These are phyloP conservation scores for Phytopythium kandeliae DNA, from an alignment of 352 stramenopile genomes.

Conservation along the genomic window DNA sequence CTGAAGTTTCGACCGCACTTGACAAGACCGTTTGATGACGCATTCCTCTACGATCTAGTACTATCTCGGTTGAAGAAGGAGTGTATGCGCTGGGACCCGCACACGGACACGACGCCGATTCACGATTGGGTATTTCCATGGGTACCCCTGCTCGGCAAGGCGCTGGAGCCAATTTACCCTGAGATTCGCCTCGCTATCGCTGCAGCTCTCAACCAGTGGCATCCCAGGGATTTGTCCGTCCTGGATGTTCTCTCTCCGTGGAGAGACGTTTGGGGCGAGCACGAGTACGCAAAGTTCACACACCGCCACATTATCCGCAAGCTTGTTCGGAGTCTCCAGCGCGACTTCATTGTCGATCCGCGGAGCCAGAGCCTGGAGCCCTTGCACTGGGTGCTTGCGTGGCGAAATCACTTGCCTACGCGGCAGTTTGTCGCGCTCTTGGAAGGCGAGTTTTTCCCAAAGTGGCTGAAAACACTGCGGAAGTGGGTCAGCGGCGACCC, in stretches of 20 bases:
- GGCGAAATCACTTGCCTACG: conserved; percentile 57
- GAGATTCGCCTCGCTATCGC: conserved; percentile 63
- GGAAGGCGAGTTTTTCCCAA: conserved; percentile 90
- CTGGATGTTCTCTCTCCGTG: conserved; percentile 60
- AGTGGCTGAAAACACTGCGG: conserved; percentile 84
- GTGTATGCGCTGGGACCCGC: conserved; percentile 54
- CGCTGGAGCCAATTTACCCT: conserved; percentile 51
- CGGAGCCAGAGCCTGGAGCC: conserved; percentile 60
- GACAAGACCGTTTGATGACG: conserved; percentile 36
- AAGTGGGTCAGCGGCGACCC: conserved; percentile 58
- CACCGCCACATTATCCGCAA: conserved; percentile 74
- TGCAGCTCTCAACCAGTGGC: conserved; percentile 68
- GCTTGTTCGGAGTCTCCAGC: conserved; percentile 67
- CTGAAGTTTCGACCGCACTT: conserved; percentile 46
- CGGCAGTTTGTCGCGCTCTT: conserved; percentile 78
- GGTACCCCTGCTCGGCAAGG: conserved; percentile 32
- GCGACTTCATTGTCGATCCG: conserved; percentile 80
- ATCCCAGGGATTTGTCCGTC: conserved; percentile 69
- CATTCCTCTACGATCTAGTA: conserved; percentile 61
- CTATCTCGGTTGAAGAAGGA: conserved; percentile 64
- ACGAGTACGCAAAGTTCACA: conserved; percentile 83
- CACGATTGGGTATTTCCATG: conserved; percentile 82
- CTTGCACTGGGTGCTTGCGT: conserved; percentile 70
- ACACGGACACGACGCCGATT: conserved; percentile 40
- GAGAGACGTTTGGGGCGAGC: conserved; percentile 64